These are phyloP conservation scores for Pseudocercospora ulei DNA, from an alignment of 2,329 filamentous ascomycete species.

Conservation along the genomic window DNA sequence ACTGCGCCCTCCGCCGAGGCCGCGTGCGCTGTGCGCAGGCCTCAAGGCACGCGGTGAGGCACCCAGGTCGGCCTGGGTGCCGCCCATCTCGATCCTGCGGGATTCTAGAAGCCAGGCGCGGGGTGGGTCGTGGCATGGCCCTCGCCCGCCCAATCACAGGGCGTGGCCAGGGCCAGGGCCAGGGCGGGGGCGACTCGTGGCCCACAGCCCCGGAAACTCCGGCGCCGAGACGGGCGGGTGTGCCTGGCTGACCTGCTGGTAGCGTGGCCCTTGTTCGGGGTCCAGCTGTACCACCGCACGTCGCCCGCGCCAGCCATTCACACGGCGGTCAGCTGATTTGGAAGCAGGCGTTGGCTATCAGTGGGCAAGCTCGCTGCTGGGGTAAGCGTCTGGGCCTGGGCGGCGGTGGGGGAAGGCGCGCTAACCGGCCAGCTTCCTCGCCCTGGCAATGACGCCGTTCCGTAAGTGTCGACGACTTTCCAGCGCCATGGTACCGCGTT, in stretches of 20 bases:
- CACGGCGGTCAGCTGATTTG: conserved; percentile 40
- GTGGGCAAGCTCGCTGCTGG: conserved; percentile 43
- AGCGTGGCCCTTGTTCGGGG: conserved; percentile 39
- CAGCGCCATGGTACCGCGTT: conserved; percentile 22
- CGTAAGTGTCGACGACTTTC: conserved; percentile 27
- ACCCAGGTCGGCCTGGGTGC: too few species aligned
- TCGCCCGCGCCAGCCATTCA: conserved; percentile 22
- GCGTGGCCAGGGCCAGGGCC: too few species aligned
- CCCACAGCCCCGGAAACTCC: conserved; percentile 3
- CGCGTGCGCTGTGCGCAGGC: too few species aligned
- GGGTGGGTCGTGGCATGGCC: too few species aligned
- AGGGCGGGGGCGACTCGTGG: conserved; percentile 2
- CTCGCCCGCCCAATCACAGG: too few species aligned
- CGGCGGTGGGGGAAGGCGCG: neutral
- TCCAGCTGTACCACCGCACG: conserved; percentile 47
- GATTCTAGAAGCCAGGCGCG: too few species aligned
- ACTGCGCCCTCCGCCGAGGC: too few species aligned
- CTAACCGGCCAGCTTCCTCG: conserved; percentile 34
- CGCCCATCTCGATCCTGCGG: too few species aligned
- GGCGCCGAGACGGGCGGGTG: conserved; percentile 6
- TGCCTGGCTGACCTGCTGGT: conserved; percentile 15
- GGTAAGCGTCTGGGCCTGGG: conserved; percentile 2
- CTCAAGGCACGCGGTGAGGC: too few species aligned
- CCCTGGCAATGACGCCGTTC: conserved; percentile 43
- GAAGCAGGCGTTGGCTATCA: conserved; percentile 41